Evolutionary conservation across 352 stramenopile genomes (phyloP).

Genomic region (Phytophthora hybrid): DNA sequence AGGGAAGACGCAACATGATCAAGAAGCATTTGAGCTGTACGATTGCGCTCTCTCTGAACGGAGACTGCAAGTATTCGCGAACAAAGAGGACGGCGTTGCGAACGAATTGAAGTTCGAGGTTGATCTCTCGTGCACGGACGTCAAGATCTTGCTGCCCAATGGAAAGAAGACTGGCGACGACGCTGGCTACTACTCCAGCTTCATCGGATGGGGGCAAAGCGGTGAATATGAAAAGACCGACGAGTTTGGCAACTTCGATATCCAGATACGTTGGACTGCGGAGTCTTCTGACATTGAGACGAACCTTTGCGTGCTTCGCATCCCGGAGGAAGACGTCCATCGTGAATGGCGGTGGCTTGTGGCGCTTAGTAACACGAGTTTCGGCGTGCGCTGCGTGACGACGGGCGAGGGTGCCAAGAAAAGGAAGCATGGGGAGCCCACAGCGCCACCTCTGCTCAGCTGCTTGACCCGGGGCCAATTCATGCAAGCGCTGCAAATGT

Average conservation of each 20-base stretch:
- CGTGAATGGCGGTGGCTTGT: conserved; percentile 74
- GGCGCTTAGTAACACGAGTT: conserved; percentile 63
- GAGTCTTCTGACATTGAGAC: conserved; percentile 10
- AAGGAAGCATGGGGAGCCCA: neutral
- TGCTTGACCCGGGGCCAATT: conserved; percentile 79
- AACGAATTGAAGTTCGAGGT: conserved; percentile 43
- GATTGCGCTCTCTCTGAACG: conserved; percentile 45
- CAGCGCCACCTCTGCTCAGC: conserved; percentile 52
- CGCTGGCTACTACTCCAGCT: conserved; percentile 31
- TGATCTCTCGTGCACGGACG: conserved; percentile 45
- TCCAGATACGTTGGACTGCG: conserved; percentile 42
- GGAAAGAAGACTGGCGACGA: conserved; percentile 25
- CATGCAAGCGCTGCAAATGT: conserved; percentile 75
- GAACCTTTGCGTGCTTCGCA: conserved; percentile 50
- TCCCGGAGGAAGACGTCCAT: conserved; percentile 58
- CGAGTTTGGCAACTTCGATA: conserved; percentile 40
- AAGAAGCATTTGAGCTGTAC: conserved; percentile 46
- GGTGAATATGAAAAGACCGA: conserved; percentile 21
- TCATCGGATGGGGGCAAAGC: conserved; percentile 30
- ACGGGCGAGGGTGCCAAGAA: conserved; percentile 13
- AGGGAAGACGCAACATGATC: conserved; percentile 13
- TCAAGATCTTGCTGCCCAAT: conserved; percentile 47
- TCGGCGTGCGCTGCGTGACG: conserved; percentile 53
- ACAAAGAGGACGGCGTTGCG: conserved; percentile 10
- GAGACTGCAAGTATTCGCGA: conserved; percentile 48